phyloP scores from a whole-genome alignment of 768 basidiomycete species.

The Boletus patriciae region DNA sequence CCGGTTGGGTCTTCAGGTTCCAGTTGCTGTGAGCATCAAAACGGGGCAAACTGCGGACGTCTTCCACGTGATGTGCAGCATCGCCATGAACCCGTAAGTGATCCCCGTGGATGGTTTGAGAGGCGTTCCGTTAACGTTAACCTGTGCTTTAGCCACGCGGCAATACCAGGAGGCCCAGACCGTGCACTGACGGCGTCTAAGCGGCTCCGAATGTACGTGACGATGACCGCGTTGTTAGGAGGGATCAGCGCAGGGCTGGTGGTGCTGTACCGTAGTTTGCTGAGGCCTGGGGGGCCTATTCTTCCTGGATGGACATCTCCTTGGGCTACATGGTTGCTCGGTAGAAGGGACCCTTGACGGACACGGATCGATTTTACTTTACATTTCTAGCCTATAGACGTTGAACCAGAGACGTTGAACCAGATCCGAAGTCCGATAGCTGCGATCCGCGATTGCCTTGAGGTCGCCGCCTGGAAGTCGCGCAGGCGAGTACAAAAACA shows the following conservation, averaged over 20 bases:
- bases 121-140: slow-evolving; percentile 16
- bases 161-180: slow-evolving; percentile 83
- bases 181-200: slow-evolving; percentile 70
- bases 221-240: slow-evolving; percentile 69
- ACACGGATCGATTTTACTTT: slow-evolving; percentile 6
- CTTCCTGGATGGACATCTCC: slow-evolving; percentile 54
- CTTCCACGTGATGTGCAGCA: slow-evolving; percentile 80
- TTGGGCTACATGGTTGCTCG: slow-evolving; percentile 69
- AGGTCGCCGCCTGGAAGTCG: slow-evolving; percentile 32
- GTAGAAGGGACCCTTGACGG: slow-evolving; percentile 41
- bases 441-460: slow-evolving; percentile 40
- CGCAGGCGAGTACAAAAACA: slow-evolving; percentile 15
- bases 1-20: slow-evolving; percentile 84
- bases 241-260: slow-evolving; percentile 72
- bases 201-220: slow-evolving; percentile 69
- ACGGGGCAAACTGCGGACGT: slow-evolving; percentile 83
- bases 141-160: slow-evolving; percentile 44
- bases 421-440: slow-evolving; percentile 37
- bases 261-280: slow-evolving; percentile 66
- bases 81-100: slow-evolving; percentile 86
- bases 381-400: slow-evolving; percentile 18
- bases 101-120: slow-evolving; percentile 6
- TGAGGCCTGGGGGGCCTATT: slow-evolving; percentile 58
- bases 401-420: slow-evolving; percentile 20
- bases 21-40: slow-evolving; percentile 91